These are phyloP conservation scores for Solanum acaule DNA, from an alignment of 257 asterid genomes.

Conservation along the genomic window DNA sequence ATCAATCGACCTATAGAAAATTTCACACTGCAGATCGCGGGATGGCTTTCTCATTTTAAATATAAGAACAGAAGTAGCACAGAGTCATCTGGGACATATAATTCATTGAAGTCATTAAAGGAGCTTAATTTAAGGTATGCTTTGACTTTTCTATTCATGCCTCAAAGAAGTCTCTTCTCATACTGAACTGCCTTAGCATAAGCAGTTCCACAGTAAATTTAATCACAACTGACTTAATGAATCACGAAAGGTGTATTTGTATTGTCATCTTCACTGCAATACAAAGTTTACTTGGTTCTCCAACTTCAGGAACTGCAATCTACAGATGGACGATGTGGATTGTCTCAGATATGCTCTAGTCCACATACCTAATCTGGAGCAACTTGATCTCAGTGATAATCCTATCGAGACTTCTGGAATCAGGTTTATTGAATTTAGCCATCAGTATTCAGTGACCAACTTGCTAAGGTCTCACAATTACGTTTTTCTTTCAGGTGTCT, in stretches of 20 bases:
- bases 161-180: not conserved
- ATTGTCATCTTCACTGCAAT: not conserved
- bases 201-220: not conserved
- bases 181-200: not conserved
- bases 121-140: constrained; percentile 81
- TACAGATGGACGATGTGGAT: constrained; percentile 47
- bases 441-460: not conserved
- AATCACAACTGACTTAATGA: not conserved
- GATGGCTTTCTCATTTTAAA: constrained; percentile 61
- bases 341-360: constrained; percentile 53
- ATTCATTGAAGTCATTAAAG: constrained; percentile 50
- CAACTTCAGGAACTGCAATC: constrained; percentile 54
- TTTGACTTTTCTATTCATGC: not conserved
- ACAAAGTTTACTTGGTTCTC: not conserved
- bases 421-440: constrained; percentile 27
- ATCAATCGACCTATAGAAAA: not conserved
- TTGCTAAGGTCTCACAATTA: not conserved
- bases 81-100: constrained; percentile 29
- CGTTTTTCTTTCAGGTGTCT: constrained; percentile 42
- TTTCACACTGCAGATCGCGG: constrained; percentile 52
- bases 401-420: constrained; percentile 64
- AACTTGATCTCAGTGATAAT: constrained; percentile 85
- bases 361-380: constrained; percentile 73
- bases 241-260: not conserved
- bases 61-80: constrained; percentile 30